Evolutionary conservation across 2,329 filamentous ascomycete genomes (phyloP), one percentile per base, ranked within the genome.

Genomic region (Ceratocystis papillata): DNA sequence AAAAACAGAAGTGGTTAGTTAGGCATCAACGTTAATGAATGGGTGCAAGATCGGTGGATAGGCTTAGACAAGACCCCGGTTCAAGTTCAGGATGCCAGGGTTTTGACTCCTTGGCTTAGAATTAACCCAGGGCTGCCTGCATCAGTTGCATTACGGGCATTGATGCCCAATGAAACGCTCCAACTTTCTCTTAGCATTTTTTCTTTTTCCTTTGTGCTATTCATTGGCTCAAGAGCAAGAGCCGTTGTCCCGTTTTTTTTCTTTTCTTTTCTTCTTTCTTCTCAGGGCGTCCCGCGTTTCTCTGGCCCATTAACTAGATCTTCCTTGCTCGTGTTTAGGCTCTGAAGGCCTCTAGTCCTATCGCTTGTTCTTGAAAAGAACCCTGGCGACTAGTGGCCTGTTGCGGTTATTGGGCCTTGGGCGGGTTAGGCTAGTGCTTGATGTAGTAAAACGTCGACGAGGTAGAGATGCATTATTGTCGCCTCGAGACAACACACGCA

Each of bases 91-190:
- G 53, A 22, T 33, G 33, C 30, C 53, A 28, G 33, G 53, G 53
- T 25, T 30, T 59, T 25, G 25, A 8, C 33, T 59, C 25, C 17
- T 59, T 59, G 25, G 25, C n/a, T 33, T 15, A 10, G 22, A 50
- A 8, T 3, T 59, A 33, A 33, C 53, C 53, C 53, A 59, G 17
- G 53, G 28, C 33, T 59, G n/a, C 12, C 17, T 33, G 28, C 53
- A 25, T 25, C 12, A 10, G 17, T 59, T 59, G 25, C 28, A 20
- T 25, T 30, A 15, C 3, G 25, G 12, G 53, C 53, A 8, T 59
- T 59, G 53, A 59, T 59, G 53, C 53, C 53, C 53, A 59, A 59
- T 59, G 53, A 17, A 3, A 59, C 28, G 15, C 46, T 20, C 17
- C 46, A 22, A 22, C 46, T 50, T n/a, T 22, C 22, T 8, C n/a